Base-by-base conservation (phyloP, 441 rosid species). In the Aleurites moluccanus region DNA sequence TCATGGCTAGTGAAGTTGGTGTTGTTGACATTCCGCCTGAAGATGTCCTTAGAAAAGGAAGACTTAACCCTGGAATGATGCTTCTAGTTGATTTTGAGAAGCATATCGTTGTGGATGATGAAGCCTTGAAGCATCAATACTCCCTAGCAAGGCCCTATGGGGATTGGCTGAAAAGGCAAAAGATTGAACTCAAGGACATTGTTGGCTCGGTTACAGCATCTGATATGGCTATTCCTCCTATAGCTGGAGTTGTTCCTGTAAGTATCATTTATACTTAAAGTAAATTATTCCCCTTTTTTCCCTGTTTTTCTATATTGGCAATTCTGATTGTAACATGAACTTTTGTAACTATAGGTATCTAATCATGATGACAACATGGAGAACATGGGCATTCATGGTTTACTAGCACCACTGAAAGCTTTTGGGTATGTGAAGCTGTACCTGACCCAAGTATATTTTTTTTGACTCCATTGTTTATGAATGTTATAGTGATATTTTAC, bases 31-130 rank as follows among this genome's bases (percentile, higher is more conserved):
- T 94, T 73, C 89, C 94, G 15, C 97, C 99, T 2, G 96, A 90
- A 86, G 99, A 97, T 86, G 97, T 97, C 64, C 87, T 90, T 59
- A 89, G 93, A 72, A 97, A 97, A 86, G 99, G 99, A 83, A 91
- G 99, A 84, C 94, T 97, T 56, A 97, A 93, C 83, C 99, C 99
- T 40, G 99, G 99, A 70, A 97, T 97, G 99, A 94, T 97, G 99
- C 99, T 97, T 78, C 85, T 97, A 82, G 99, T 97, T 56, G 99
- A 97, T 81, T 97, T 94, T 79, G 97, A 97, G 78, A 97, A 97
- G 77, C 99, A 91, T 79, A 78, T 85, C 73, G 98, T 97, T 80
- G 99, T 97, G 16, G 98, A 97, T 67, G 99, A 97, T 63, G 94
- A 94, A 40, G 99, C 97, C 74, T 81, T 97, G 83, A 97, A 94